Percentiles rank a stretch among this genome's conserved stretches.
phyloP scores from a whole-genome alignment of 352 stramenopile genomes.

The Pythium dissotocum region DNA sequence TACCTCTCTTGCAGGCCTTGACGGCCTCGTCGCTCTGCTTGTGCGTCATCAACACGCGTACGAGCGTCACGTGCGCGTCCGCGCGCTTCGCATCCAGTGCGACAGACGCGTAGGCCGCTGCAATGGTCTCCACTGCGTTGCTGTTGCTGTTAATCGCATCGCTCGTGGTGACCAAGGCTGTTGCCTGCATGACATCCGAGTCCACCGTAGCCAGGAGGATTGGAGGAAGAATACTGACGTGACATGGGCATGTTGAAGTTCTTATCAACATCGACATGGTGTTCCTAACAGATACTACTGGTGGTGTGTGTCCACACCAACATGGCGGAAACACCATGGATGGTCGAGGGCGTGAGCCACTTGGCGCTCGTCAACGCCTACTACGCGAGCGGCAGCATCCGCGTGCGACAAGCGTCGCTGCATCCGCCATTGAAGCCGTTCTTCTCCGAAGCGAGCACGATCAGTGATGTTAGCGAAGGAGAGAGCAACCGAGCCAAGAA shows the following conservation, averaged over 20 bases:
- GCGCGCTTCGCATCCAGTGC: constrained; percentile 8
- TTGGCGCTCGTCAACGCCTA: constrained; percentile 51
- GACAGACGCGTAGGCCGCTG: constrained; percentile 15
- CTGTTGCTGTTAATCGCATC: neutral
- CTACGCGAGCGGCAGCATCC: constrained; percentile 35
- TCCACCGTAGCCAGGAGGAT: constrained; percentile 3
- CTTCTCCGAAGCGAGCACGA: neutral
- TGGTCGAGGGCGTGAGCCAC: constrained; percentile 41
- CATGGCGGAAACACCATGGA: constrained; percentile 5
- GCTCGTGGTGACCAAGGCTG: constrained; percentile 2
- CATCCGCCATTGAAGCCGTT: constrained; percentile 35
- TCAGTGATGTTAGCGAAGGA: constrained; percentile 13
- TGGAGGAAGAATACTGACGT: neutral
- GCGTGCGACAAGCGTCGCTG: constrained; percentile 36
- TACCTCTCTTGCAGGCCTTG: constrained; percentile 18
- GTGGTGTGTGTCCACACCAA: constrained; percentile 4
- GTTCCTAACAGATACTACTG: neutral
- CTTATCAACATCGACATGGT: neutral
- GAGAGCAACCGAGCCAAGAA: constrained; percentile 14
- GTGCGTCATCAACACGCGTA: constrained; percentile 8
- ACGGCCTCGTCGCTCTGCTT: constrained; percentile 25
- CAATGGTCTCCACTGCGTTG: constrained; percentile 4
- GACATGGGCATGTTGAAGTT: neutral
- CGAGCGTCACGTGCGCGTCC: constrained; percentile 18
- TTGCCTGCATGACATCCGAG: constrained; percentile 12